Conservation (phyloP, 2,329 filamentous ascomycete species). For the Alternaria panax region DNA sequence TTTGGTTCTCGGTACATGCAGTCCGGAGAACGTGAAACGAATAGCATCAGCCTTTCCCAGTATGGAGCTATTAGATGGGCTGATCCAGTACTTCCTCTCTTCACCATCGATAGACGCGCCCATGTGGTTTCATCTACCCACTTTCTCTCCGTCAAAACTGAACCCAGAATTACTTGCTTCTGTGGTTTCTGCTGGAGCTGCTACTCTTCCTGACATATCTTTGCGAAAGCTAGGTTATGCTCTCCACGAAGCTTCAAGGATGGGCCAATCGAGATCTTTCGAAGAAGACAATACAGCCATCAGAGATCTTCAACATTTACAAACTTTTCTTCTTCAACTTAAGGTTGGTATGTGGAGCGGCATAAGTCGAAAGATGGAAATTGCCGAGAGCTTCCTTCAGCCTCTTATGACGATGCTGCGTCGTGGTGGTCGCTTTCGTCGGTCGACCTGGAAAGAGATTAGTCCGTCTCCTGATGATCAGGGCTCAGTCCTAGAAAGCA, state of each 20-base stretch:
- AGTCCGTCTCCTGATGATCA: conserved; percentile 62
- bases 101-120: conserved; percentile 65
- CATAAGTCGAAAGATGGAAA: conserved; percentile 66
- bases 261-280: conserved; percentile 50
- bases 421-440: conserved; percentile 65
- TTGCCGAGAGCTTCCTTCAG: conserved; percentile 65
- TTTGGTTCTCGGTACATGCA: conserved; percentile 68
- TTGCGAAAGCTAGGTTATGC: conserved; percentile 67
- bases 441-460: conserved; percentile 62
- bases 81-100: conserved; percentile 68
- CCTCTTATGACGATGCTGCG: conserved; percentile 64
- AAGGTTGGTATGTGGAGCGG: conserved; percentile 67
- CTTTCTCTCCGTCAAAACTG: conserved; percentile 63
- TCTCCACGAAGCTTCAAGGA: conserved; percentile 58
- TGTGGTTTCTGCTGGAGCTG: conserved; percentile 68
- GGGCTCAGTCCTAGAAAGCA: conserved; percentile 64
- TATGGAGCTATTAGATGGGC: conserved; percentile 65
- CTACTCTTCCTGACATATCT: conserved; percentile 62
- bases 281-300: conserved; percentile 61
- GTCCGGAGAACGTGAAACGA: conserved; percentile 56
- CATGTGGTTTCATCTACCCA: conserved; percentile 68
- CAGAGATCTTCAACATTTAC: conserved; percentile 60
- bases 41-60: conserved; percentile 69
- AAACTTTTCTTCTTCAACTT: conserved; percentile 59
- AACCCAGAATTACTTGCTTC: conserved; percentile 67